Evolutionary conservation across 345 rosid genomes (phyloP), one percentile per base, ranked within the genome.

Genomic region (Dipteronia dyeriana): DNA sequence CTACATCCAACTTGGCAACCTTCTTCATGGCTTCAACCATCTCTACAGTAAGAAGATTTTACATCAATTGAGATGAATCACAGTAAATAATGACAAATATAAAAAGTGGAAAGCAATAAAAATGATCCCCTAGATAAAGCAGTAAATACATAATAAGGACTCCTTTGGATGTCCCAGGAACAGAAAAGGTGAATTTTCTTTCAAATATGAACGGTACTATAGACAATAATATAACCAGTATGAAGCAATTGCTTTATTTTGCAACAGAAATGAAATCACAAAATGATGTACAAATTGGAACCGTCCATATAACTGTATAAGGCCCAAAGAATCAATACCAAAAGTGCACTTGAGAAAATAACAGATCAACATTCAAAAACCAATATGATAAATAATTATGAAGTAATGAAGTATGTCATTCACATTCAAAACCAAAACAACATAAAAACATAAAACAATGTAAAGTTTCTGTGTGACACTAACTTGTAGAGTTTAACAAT

Each of bases 11-110:
- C 82, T 80, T 87, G 10, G 98, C 94, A 70, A 94, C 85, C 73
- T 85, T 86, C 88, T 94, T 90, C 97, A 94, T 90, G 16, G 91
- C 89, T 47, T 92, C 98, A 45, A 92, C 95, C 97, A 94, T 89
- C 71, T 92, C 97, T 93, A 84, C 73, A 80, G 68, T n/a, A 72
- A 66, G 31, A 68, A 38, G 31, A 66, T 41, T 53, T 29, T 12
- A 62, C 49, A 68, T 5, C 2, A 25, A 31, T 65, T 53, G 66
- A 63, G 71, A 25, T 22, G 63, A 25, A 20, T 10, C 20, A 51
- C n/a, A 51, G 3, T n/a, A 64, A 74, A 43, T 3, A 43, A 17
- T 12, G 43, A 38, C 5, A 65, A 43, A 66, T 7, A 14, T n/a
- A 41, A n/a, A 31, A 5, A 7, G 5, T 53, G 41, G 26, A 57